Conservation (phyloP, 1,284 basidiomycete species). For the Rhodotorula glutinis region DNA sequence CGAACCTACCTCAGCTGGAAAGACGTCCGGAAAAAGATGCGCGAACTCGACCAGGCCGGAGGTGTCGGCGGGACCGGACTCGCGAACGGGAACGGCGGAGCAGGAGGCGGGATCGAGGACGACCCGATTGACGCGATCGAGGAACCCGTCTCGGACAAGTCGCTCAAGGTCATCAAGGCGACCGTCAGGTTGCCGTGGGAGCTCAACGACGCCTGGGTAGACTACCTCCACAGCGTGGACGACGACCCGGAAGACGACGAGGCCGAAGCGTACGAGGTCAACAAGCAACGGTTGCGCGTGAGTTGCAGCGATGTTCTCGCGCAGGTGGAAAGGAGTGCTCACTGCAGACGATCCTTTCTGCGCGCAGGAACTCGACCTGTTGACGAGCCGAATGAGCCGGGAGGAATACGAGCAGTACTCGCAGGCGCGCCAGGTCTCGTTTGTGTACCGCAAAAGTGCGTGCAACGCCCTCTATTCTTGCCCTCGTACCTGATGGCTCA, state of each 20-base stretch:
- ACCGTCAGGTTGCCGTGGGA: constrained; percentile 97
- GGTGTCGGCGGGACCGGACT: background rate
- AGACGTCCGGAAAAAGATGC: constrained; percentile 72
- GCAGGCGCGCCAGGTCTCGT: constrained; percentile 93
- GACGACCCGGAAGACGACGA: constrained; percentile 87
- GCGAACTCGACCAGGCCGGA: constrained; percentile 45
- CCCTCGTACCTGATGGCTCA: background rate
- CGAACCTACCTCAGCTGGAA: constrained; percentile 97
- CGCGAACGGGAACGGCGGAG: background rate
- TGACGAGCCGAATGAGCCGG: constrained; percentile 72
- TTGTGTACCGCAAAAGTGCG: constrained; percentile 48
- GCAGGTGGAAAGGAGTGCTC: background rate
- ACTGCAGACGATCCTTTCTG: too few relatives aligned
- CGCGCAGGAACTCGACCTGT: constrained; percentile 82
- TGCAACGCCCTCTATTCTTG: background rate
- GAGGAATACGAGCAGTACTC: constrained; percentile 99
- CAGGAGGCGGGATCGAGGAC: constrained; percentile 3
- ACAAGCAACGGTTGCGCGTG: constrained; percentile 70
- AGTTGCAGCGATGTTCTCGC: background rate
- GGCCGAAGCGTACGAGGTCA: constrained; percentile 91
- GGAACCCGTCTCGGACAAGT: constrained; percentile 61
- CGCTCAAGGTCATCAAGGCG: constrained; percentile 58
- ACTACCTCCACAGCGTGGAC: constrained; percentile 68
- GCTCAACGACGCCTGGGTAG: constrained; percentile 82
- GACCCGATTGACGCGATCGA: constrained; percentile 52